Percentiles rank a stretch among this genome's conserved stretches.
These are phyloP conservation scores for Aspergillus diversus DNA, from an alignment of 495 filamentous ascomycete species.

Conservation along the genomic window DNA sequence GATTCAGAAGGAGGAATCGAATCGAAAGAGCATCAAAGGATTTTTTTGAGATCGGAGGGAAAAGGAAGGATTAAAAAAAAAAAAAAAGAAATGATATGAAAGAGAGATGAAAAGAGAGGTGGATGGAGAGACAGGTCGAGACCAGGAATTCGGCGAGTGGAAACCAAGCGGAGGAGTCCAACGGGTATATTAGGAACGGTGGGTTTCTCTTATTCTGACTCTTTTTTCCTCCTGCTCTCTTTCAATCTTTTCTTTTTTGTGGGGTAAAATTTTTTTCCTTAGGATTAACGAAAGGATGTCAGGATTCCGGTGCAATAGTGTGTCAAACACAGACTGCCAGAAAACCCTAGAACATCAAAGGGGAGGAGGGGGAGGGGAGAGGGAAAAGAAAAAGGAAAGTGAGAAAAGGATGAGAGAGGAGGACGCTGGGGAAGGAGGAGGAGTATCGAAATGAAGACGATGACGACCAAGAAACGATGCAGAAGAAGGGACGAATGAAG, in stretches of 20 bases:
- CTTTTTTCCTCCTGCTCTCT: slow-evolving; percentile 16
- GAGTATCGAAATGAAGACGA: background rate
- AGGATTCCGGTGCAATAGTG: slow-evolving; percentile 46
- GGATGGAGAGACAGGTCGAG: slow-evolving; percentile 23
- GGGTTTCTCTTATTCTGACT: slow-evolving; percentile 8
- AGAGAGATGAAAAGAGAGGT: slow-evolving; percentile 7
- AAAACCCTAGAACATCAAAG: slow-evolving; percentile 33
- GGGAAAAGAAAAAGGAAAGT: slow-evolving; percentile 29
- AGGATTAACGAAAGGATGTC: slow-evolving; percentile 44
- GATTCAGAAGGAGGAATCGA: slow-evolving; percentile 28
- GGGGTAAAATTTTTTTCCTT: slow-evolving; percentile 18
- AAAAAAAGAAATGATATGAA: slow-evolving; percentile 5
- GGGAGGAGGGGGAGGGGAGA: slow-evolving; percentile 31
- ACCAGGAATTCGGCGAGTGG: slow-evolving; percentile 14
- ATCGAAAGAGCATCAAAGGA: slow-evolving; percentile 33
- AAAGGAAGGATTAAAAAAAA: slow-evolving; percentile 11
- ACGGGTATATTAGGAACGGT: slow-evolving; percentile 26
- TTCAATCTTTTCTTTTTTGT: slow-evolving; percentile 17
- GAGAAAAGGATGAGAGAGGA: slow-evolving; percentile 13
- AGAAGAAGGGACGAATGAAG: slow-evolving; percentile 12
- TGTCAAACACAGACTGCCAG: slow-evolving; percentile 55
- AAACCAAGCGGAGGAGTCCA: slow-evolving; percentile 13
- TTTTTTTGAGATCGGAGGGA: slow-evolving; percentile 13
- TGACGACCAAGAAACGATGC: background rate
- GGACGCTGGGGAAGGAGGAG: slow-evolving; percentile 5